Evolutionary conservation across 1,284 basidiomycete genomes (phyloP).

Genomic region (Trichosporon sp.): DNA sequence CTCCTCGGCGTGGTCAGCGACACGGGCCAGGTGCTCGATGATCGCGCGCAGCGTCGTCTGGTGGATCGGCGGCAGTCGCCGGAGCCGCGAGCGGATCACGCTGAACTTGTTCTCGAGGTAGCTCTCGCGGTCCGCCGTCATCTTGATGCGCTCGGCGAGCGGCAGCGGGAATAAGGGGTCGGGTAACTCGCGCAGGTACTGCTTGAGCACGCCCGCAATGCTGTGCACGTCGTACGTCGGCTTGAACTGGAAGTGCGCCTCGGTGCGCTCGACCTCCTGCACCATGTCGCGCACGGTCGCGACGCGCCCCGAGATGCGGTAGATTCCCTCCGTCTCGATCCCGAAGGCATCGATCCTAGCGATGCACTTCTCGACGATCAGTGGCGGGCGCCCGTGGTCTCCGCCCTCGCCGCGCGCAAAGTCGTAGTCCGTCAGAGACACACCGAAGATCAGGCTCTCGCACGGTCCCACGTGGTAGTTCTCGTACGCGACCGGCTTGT

Average conservation of each 20-base stretch:
- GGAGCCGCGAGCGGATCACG: slow-evolving; percentile 71
- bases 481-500: slow-evolving; percentile 38
- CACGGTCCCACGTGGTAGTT: slow-evolving; percentile 68
- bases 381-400: slow-evolving; percentile 61
- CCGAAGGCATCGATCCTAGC: slow-evolving; percentile 73
- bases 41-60: slow-evolving; percentile 81
- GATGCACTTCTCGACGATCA: slow-evolving; percentile 79
- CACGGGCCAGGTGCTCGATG: slow-evolving; percentile 79
- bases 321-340: slow-evolving; percentile 71
- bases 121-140: slow-evolving; percentile 68
- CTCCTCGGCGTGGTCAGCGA: slow-evolving; percentile 63
- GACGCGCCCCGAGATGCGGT: slow-evolving; percentile 63
- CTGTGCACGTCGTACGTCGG: slow-evolving; percentile 78
- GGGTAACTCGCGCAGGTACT: slow-evolving; percentile 78
- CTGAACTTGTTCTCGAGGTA: slow-evolving; percentile 68
- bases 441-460: slow-evolving; percentile 75
- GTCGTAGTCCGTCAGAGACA: slow-evolving; percentile 86
- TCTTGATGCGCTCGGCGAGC: slow-evolving; percentile 74
- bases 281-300: slow-evolving; percentile 72
- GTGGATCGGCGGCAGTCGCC: slow-evolving; percentile 77
- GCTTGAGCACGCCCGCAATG: slow-evolving; percentile 88
- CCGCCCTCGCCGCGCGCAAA: slow-evolving; percentile 69
- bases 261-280: slow-evolving; percentile 84
- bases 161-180: slow-evolving; percentile 87
- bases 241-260: slow-evolving; percentile 73